These are phyloP conservation scores for Leccinum variicolor DNA, from an alignment of 768 basidiomycete species.

Conservation along the genomic window DNA sequence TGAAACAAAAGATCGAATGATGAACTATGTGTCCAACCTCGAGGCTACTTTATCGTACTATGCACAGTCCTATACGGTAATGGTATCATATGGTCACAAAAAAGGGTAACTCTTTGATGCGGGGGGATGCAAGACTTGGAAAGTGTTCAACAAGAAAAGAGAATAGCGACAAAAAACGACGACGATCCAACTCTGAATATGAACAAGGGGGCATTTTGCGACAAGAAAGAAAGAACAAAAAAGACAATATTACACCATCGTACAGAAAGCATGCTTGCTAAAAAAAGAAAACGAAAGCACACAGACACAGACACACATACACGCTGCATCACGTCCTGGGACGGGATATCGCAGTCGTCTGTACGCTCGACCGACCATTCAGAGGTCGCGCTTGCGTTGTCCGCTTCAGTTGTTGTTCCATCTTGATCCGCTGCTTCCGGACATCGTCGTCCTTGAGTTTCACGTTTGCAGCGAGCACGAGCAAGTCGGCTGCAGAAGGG, in stretches of 20 bases:
- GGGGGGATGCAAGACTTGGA: constrained; percentile 6
- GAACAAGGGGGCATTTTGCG: neutral
- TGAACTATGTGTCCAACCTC: constrained; percentile 1
- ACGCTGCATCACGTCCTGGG: constrained; percentile 19
- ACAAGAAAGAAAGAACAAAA: neutral
- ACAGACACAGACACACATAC: neutral
- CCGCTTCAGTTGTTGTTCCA: constrained; percentile 69
- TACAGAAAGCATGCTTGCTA: constrained; percentile 12
- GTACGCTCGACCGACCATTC: constrained; percentile 26
- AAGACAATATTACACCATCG: neutral
- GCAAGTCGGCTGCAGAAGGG: constrained; percentile 56
- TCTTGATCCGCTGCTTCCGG: constrained; percentile 69
- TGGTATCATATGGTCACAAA: constrained; percentile 10
- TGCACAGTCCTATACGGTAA: constrained; percentile 15
- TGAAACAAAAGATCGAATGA: neutral
- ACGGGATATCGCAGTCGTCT: constrained; percentile 27
- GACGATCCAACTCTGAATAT: neutral
- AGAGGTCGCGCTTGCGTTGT: constrained; percentile 42
- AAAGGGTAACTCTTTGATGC: constrained; percentile 15
- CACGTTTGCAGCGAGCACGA: constrained; percentile 57
- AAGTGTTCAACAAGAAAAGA: neutral
- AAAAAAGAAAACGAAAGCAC: neutral
- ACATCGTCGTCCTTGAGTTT: constrained; percentile 81
- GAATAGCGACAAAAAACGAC: neutral
- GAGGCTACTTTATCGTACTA: constrained; percentile 13